phyloP scores from a whole-genome alignment of 108 stramenopile genomes.

The Fragilariopsis cylindrus region DNA sequence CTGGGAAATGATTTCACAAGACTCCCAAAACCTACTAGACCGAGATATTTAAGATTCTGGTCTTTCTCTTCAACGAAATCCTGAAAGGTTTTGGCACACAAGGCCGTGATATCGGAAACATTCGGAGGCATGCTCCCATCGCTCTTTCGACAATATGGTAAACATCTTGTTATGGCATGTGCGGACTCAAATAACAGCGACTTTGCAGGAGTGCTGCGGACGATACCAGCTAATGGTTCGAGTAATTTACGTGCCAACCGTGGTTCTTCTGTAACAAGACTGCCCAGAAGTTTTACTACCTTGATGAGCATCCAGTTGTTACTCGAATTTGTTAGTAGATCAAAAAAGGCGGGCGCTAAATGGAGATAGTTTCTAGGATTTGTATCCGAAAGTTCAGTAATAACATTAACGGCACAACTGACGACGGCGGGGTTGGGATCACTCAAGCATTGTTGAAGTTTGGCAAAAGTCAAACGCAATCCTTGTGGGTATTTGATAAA shows the following conservation, averaged over 20 bases:
- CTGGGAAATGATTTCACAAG: slow-evolving; percentile 92
- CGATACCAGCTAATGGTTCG: slow-evolving; percentile 95
- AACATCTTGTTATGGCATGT: slow-evolving; percentile 91
- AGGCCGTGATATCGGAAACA: slow-evolving; percentile 84
- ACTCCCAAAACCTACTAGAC: slow-evolving; percentile 93
- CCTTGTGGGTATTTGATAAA: slow-evolving; percentile 99
- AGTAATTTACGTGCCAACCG: slow-evolving; percentile 96
- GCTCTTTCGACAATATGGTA: slow-evolving; percentile 90
- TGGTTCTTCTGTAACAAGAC: slow-evolving; percentile 96
- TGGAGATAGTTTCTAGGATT: slow-evolving; percentile 97
- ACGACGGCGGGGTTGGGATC: slow-evolving; percentile 93
- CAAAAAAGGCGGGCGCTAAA: slow-evolving; percentile 97
- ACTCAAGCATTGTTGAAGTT: slow-evolving; percentile 86
- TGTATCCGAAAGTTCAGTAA: slow-evolving; percentile 96
- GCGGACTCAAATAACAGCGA: slow-evolving; percentile 95
- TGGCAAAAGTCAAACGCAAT: slow-evolving; percentile 93
- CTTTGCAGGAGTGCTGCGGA: slow-evolving; percentile 94
- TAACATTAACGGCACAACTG: slow-evolving; percentile 98
- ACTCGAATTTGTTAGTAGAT: slow-evolving; percentile 87
- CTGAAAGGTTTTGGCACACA: slow-evolving; percentile 89
- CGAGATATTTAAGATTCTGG: slow-evolving; percentile 98
- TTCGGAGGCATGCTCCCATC: slow-evolving; percentile 92
- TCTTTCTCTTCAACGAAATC: slow-evolving; percentile 95
- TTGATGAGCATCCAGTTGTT: slow-evolving; percentile 99
- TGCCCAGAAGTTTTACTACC: slow-evolving; percentile 96